These are phyloP conservation scores for Sporothrix curviconia DNA, from an alignment of 2,329 filamentous ascomycete species.

Conservation along the genomic window DNA sequence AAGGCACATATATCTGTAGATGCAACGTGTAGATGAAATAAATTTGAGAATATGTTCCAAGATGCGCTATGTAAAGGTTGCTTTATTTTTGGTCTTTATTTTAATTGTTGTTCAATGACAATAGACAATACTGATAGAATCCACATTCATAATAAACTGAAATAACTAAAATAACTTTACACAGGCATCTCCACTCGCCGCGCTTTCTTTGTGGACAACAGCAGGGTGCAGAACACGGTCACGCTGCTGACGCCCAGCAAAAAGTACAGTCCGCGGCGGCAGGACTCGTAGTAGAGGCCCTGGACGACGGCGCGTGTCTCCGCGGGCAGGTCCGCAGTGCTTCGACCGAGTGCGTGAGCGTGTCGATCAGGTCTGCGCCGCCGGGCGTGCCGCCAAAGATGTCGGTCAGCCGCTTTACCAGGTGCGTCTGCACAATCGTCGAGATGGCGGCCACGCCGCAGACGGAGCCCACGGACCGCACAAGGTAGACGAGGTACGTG, in stretches of 20 bases:
- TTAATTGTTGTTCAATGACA: too few species aligned
- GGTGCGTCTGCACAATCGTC: conserved; percentile 9
- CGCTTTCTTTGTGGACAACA: neutral
- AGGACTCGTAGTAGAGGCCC: conserved; percentile 13
- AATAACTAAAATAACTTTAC: too few species aligned
- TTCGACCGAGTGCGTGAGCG: conserved; percentile 13
- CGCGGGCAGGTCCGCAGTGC: conserved; percentile 7
- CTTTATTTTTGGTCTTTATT: too few species aligned
- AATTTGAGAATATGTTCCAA: too few species aligned
- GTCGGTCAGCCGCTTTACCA: neutral
- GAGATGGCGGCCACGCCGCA: conserved; percentile 15
- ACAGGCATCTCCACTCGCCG: too few species aligned
- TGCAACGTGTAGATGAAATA: too few species aligned
- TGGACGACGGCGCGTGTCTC: conserved; percentile 11
- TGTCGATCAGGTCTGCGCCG: conserved; percentile 10
- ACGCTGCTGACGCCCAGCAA: conserved; percentile 1
- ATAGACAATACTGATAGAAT: too few species aligned
- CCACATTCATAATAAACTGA: too few species aligned
- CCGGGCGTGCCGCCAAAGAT: conserved; percentile 6
- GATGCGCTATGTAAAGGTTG: too few species aligned
- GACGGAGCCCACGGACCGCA: conserved; percentile 14
- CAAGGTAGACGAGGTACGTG: conserved; percentile 13
- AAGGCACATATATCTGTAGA: too few species aligned
- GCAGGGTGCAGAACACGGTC: conserved; percentile 7
- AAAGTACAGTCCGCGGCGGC: conserved; percentile 15